Conservation (phyloP, 164 flowering plant genomes). For the Dillenia turbinata region DNA sequence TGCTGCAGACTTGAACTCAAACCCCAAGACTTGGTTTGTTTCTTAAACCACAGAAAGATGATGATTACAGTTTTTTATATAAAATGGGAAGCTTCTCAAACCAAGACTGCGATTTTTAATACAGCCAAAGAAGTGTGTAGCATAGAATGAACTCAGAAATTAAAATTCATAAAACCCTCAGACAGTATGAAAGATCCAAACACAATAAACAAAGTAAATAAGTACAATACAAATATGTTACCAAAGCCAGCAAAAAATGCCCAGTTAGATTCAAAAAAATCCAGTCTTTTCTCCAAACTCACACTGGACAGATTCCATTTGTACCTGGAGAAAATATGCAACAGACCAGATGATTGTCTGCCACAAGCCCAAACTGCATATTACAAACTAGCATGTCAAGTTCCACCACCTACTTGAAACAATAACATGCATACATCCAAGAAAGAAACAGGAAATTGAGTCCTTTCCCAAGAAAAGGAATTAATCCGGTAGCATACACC, state of each 20-base stretch:
- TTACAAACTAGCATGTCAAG: background rate
- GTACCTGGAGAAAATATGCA: conserved; percentile 47
- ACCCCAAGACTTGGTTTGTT: too few species aligned
- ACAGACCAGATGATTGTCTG: background rate
- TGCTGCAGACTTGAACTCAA: too few species aligned
- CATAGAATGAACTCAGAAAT: too few species aligned
- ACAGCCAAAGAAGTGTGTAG: too few species aligned
- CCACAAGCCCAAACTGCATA: background rate
- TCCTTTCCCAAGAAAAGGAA: conserved; percentile 78
- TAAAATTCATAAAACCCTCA: too few species aligned
- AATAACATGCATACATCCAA: conserved; percentile 97
- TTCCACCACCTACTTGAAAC: conserved; percentile 74
- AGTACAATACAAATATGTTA: conserved; percentile 19
- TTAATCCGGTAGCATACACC: conserved; percentile 70
- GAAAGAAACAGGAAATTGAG: conserved; percentile 81
- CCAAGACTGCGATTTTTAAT: too few species aligned
- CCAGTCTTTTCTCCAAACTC: conserved; percentile 71
- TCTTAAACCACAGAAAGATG: too few species aligned
- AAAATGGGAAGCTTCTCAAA: too few species aligned
- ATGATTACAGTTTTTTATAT: too few species aligned
- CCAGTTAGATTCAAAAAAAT: conserved; percentile 94
- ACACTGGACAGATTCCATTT: conserved; percentile 88
- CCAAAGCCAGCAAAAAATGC: conserved; percentile 95
- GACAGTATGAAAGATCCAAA: too few species aligned
- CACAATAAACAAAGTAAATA: too few species aligned